A percentile compares a stretch with the other conserved stretches of the same genome.
phyloP scores from a whole-genome alignment of 805 yeast species.

The Candida endomychidarum region DNA sequence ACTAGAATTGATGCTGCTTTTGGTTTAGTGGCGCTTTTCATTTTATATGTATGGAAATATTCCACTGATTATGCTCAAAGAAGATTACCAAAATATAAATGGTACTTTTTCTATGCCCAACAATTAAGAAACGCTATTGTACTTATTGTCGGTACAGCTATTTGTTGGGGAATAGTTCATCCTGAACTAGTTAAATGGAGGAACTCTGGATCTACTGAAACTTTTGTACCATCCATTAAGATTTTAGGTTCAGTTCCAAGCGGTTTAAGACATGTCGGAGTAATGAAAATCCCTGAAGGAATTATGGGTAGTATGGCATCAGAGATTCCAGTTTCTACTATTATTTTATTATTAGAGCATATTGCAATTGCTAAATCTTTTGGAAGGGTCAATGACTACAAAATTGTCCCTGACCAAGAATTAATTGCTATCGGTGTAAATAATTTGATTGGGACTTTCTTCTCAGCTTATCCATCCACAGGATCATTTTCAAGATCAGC shows the following conservation, averaged over 20 bases:
- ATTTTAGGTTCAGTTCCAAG: slow-evolving; percentile 78
- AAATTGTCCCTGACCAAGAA: slow-evolving; percentile 90
- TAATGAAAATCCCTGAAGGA: slow-evolving; percentile 62
- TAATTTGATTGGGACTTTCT: slow-evolving; percentile 86
- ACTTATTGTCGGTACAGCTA: slow-evolving; percentile 77
- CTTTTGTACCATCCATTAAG: slow-evolving; percentile 48
- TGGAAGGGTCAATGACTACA: slow-evolving; percentile 89
- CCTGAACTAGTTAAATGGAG: slow-evolving; percentile 30
- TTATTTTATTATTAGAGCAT: slow-evolving; percentile 83
- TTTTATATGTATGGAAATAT: slow-evolving; percentile 74
- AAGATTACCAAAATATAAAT: slow-evolving; percentile 58
- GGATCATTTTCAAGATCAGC: slow-evolving; percentile 97
- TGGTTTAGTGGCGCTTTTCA: slow-evolving; percentile 71
- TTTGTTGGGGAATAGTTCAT: slow-evolving; percentile 74
- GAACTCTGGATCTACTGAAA: slow-evolving; percentile 28
- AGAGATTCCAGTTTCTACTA: slow-evolving; percentile 82
- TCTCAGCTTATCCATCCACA: slow-evolving; percentile 92
- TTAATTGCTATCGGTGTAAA: slow-evolving; percentile 91
- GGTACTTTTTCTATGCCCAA: slow-evolving; percentile 64
- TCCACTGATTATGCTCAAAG: slow-evolving; percentile 58
- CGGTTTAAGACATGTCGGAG: slow-evolving; percentile 77
- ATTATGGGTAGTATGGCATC: slow-evolving; percentile 61
- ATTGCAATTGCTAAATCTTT: slow-evolving; percentile 92
- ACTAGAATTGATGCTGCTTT: slow-evolving; percentile 84
- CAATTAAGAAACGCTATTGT: slow-evolving; percentile 82